Percentiles rank a stretch among this genome's conserved stretches.
phyloP scores from a whole-genome alignment of 148 eudicot genomes.

The Suaeda aralocaspica region DNA sequence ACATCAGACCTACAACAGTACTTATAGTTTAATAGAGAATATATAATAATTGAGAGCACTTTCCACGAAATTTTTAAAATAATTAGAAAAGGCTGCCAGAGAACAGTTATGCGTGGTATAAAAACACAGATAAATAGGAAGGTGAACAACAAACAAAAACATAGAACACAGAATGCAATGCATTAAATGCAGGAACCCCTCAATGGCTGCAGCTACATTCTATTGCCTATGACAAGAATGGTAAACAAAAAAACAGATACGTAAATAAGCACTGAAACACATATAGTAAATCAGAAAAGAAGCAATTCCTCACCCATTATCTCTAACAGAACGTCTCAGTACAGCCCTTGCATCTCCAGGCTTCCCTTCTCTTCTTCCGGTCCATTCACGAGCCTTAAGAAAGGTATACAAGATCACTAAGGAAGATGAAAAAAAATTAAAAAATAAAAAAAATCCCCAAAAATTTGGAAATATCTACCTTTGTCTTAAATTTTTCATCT shows the following conservation, averaged over 20 bases:
- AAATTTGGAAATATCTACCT: conserved; percentile 39
- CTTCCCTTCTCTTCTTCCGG: conserved; percentile 81
- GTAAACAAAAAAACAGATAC: not conserved
- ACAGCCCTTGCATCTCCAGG: conserved; percentile 95
- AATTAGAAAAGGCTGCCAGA: too few species aligned
- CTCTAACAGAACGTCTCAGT: conserved; percentile 88
- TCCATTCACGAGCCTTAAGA: conserved; percentile 91
- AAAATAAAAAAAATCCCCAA: not conserved
- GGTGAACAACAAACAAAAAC: too few species aligned
- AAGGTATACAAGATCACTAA: conserved; percentile 6
- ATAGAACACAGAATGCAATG: too few species aligned
- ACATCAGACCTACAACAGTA: conserved; percentile 50
- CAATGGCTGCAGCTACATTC: not conserved
- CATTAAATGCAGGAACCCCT: not conserved
- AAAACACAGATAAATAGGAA: too few species aligned
- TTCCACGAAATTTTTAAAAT: too few species aligned
- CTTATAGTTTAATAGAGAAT: too few species aligned
- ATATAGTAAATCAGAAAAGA: not conserved
- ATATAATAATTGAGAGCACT: too few species aligned
- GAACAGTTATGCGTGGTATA: too few species aligned
- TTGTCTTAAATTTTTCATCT: conserved; percentile 94
- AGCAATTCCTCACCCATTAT: conserved; percentile 62
- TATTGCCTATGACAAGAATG: not conserved
- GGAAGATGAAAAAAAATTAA: conserved; percentile 4
- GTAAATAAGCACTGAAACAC: not conserved